These are phyloP conservation scores for Nitzschia palea DNA, from an alignment of 108 stramenopile genomes.

Conservation along the genomic window DNA sequence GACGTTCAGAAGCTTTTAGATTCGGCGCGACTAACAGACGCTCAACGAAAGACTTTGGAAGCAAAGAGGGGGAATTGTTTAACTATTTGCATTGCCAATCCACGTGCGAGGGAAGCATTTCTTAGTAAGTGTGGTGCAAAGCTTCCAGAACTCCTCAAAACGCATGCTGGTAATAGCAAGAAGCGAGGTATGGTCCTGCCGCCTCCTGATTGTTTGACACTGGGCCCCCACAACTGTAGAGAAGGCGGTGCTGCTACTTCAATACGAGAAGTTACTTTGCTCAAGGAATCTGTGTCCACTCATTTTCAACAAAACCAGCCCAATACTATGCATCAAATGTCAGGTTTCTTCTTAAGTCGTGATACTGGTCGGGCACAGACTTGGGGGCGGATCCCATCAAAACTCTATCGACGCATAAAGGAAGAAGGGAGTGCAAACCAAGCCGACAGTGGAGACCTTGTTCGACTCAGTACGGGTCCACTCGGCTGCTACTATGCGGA, in stretches of 20 bases:
- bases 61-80: slow-evolving; percentile 36
- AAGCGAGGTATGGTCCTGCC: slow-evolving; percentile 1
- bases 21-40: slow-evolving; percentile 10
- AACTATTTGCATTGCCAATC: slow-evolving; percentile 33
- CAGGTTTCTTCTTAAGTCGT: slow-evolving; percentile 32
- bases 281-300: slow-evolving; percentile 9
- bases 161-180: slow-evolving; percentile 5
- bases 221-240: slow-evolving; percentile 21
- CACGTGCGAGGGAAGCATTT: slow-evolving; percentile 28
- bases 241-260: slow-evolving; percentile 22
- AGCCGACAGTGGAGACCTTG: slow-evolving; percentile 23
- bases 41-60: slow-evolving; percentile 25
- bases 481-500: slow-evolving; percentile 68
- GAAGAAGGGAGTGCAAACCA: slow-evolving; percentile 9
- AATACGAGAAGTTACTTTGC: slow-evolving; percentile 30
- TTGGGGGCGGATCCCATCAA: slow-evolving; percentile 39
- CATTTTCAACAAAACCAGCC: background rate
- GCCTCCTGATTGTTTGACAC: slow-evolving; percentile 15
- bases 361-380: slow-evolving; percentile 31
- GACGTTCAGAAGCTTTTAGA: slow-evolving; percentile 33
- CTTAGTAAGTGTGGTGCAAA: slow-evolving; percentile 32
- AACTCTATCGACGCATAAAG: slow-evolving; percentile 43
- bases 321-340: background rate
- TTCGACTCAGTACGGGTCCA: slow-evolving; percentile 67
- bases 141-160: slow-evolving; percentile 5